These are phyloP conservation scores for Colletotrichum chlorophyti DNA, from an alignment of 2,329 filamentous ascomycete species.

Conservation along the genomic window DNA sequence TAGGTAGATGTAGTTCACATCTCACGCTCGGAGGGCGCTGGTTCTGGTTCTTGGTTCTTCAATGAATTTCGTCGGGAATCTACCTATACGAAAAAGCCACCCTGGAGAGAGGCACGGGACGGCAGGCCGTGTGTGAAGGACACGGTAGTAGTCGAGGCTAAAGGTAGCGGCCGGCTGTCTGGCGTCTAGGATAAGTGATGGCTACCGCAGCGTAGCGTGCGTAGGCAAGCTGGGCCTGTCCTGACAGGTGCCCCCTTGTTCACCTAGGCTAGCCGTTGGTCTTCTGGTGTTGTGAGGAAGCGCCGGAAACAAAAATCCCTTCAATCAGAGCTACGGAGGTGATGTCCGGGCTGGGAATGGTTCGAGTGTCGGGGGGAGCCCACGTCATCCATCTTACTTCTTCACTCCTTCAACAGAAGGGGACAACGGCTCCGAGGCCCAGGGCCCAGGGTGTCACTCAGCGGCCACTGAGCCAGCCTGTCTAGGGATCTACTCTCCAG, in stretches of 20 bases:
- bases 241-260: constrained; percentile 14
- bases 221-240: not conserved
- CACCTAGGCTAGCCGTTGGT: constrained; percentile 18
- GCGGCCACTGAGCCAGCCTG: constrained; percentile 17
- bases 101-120: too few relatives aligned
- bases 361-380: not conserved
- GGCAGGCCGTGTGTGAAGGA: not conserved
- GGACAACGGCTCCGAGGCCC: constrained; percentile 14
- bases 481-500: constrained; percentile 28
- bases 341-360: constrained; percentile 15
- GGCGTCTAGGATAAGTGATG: not conserved
- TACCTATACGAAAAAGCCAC: too few relatives aligned
- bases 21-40: too few relatives aligned
- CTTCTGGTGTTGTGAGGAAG: constrained; percentile 15
- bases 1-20: too few relatives aligned
- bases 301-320: constrained; percentile 30
- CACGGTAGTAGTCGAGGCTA: not conserved
- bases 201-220: constrained; percentile 4
- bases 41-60: too few relatives aligned
- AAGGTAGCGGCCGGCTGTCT: constrained; percentile 1
- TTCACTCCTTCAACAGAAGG: not conserved
- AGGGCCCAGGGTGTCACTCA: constrained; percentile 26
- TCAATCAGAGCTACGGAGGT: constrained; percentile 28
- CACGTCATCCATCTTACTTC: too few relatives aligned
- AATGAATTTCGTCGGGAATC: too few relatives aligned